A percentile compares a stretch with the other conserved stretches of the same genome.
Conservation (phyloP, 2,329 filamentous ascomycete genomes). For the Bimuria novae-zelandiae region DNA sequence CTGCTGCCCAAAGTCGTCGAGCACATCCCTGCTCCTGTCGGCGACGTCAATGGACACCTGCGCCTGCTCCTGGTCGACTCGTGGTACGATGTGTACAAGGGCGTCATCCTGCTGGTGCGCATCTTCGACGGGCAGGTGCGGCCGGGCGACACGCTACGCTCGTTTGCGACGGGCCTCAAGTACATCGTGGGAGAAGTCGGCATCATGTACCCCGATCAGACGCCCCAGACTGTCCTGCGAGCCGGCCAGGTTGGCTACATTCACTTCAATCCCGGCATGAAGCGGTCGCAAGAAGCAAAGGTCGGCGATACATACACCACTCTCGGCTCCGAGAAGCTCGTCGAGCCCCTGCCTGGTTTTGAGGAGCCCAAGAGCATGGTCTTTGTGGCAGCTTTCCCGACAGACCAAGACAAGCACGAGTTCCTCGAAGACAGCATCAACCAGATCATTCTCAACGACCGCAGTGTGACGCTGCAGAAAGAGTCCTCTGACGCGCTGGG, state of each 20-base stretch:
- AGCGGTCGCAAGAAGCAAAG: slow-evolving; percentile 91
- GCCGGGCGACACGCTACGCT: slow-evolving; percentile 83
- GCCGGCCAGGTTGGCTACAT: slow-evolving; percentile 97
- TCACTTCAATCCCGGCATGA: slow-evolving; percentile 98
- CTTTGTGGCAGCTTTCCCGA: slow-evolving; percentile 94
- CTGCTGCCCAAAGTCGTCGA: slow-evolving; percentile 86
- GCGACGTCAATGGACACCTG: slow-evolving; percentile 73
- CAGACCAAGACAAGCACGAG: slow-evolving; percentile 84
- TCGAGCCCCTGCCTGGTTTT: slow-evolving; percentile 86
- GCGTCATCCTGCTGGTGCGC: slow-evolving; percentile 87
- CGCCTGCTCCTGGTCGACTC: slow-evolving; percentile 91
- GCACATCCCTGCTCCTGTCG: slow-evolving; percentile 78
- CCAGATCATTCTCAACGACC: slow-evolving; percentile 91
- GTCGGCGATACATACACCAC: slow-evolving; percentile 94
- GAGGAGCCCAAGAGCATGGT: slow-evolving; percentile 99
- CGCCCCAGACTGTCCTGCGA: slow-evolving; percentile 76
- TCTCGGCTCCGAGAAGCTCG: slow-evolving; percentile 73
- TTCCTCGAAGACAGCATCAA: slow-evolving; percentile 92
- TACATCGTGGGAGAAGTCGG: slow-evolving; percentile 96
- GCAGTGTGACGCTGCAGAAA: slow-evolving; percentile 91
- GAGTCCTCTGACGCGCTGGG: slow-evolving; percentile 93
- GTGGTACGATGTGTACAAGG: slow-evolving; percentile 97
- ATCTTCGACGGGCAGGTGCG: slow-evolving; percentile 86
- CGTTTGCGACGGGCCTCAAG: slow-evolving; percentile 83
- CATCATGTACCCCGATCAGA: slow-evolving; percentile 91